Percentiles rank a stretch among this genome's conserved stretches.
Evolutionary conservation across 441 rosid species (phyloP).

Genomic region (Populus hybrid): DNA sequence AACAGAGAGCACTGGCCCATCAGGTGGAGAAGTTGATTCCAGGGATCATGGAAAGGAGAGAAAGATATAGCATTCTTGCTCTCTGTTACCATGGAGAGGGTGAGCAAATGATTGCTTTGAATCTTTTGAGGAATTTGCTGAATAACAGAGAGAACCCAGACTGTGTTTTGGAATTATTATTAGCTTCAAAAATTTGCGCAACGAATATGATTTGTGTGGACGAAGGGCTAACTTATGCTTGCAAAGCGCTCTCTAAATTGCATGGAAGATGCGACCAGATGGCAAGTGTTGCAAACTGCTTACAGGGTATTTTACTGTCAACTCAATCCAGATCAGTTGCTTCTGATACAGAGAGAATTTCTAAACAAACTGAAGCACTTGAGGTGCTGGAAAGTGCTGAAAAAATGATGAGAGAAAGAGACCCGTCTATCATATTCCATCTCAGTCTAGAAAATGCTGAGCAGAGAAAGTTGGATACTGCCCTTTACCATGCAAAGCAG

Average conservation of each 20-base stretch:
- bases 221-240: conserved; percentile 57
- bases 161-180: conserved; percentile 45
- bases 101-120: conserved; percentile 58
- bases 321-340: conserved; percentile 48
- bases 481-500: conserved; percentile 51
- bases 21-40: conserved; percentile 68
- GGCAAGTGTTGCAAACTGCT: conserved; percentile 46
- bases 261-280: conserved; percentile 41
- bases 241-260: conserved; percentile 41
- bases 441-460: conserved; percentile 74
- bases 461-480: conserved; percentile 77
- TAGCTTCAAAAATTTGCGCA: conserved; percentile 75
- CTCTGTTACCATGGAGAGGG: conserved; percentile 72
- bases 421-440: conserved; percentile 52
- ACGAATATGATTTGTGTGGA: conserved; percentile 37
- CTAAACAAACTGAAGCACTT: conserved; percentile 53
- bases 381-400: conserved; percentile 48
- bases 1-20: conserved; percentile 52
- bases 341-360: conserved; percentile 54
- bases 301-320: conserved; percentile 54
- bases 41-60: conserved; percentile 53
- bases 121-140: conserved; percentile 62
- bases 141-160: conserved; percentile 49
- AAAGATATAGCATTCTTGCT: conserved; percentile 53
- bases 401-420: conserved; percentile 39